Evolutionary conservation across 805 yeast species (phyloP).

Genomic region (Ascoidea rubescens): DNA sequence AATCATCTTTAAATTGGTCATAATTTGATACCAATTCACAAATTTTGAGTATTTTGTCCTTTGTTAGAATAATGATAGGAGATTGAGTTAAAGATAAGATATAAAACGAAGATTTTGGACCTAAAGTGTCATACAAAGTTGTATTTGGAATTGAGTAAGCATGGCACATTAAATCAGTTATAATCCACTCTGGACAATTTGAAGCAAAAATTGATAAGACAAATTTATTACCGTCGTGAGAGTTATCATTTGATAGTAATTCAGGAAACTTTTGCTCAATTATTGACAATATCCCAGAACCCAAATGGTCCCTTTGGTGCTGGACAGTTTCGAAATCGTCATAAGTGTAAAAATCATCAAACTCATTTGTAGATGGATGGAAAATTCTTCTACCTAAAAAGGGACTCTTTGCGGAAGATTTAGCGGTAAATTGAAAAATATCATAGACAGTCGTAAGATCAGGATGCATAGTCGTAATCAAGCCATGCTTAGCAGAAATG

Average conservation of each 20-base stretch:
- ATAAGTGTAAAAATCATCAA: conserved; percentile 27
- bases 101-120: conserved; percentile 35
- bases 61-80: conserved; percentile 35
- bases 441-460: conserved; percentile 1
- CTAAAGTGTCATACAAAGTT: conserved; percentile 30
- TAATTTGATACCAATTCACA: conserved; percentile 24
- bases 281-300: not conserved
- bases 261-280: conserved; percentile 3
- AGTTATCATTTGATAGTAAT: not conserved
- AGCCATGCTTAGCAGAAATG: not conserved
- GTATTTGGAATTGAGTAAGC: conserved; percentile 32
- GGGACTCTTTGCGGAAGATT: not conserved
- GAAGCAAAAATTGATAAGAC: conserved; percentile 31
- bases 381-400: not conserved
- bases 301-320: conserved; percentile 22
- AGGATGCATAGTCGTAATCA: conserved; percentile 1
- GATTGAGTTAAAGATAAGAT: conserved; percentile 36
- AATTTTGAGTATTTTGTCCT: conserved; percentile 27
- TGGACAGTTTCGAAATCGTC: conserved; percentile 29
- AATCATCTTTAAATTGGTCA: conserved; percentile 7
- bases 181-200: conserved; percentile 44
- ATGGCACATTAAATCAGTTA: conserved; percentile 40
- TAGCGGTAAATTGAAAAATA: not conserved
- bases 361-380: conserved; percentile 10
- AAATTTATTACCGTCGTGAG: conserved; percentile 16